Percentiles rank a stretch among this genome's conserved stretches.
Evolutionary conservation across 2,329 filamentous ascomycete genomes (phyloP).

Genomic region (Stachybotrys chlorohalonatus): DNA sequence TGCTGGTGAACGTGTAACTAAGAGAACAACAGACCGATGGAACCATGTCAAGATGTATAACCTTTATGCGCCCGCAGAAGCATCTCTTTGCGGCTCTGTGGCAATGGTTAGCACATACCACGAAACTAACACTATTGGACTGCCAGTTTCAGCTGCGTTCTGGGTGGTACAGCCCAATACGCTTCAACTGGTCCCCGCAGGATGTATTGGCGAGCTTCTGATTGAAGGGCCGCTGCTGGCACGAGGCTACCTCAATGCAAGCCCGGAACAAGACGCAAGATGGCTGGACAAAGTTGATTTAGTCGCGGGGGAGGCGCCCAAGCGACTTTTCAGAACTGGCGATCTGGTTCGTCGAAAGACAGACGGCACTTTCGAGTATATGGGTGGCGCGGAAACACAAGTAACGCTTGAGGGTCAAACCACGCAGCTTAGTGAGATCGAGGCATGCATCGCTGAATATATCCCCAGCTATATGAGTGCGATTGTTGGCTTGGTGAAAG

Average conservation of each 20-base stretch:
- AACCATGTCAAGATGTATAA: background rate
- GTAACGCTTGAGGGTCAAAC: slow-evolving; percentile 47
- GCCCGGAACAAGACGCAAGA: slow-evolving; percentile 6
- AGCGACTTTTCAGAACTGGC: slow-evolving; percentile 10
- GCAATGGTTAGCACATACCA: background rate
- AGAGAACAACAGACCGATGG: background rate
- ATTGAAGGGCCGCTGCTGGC: slow-evolving; percentile 16
- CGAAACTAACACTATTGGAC: background rate
- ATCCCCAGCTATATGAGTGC: background rate
- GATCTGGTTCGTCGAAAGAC: slow-evolving; percentile 15
- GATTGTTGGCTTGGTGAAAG: background rate
- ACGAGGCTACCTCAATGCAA: slow-evolving; percentile 11
- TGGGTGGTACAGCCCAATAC: slow-evolving; percentile 13
- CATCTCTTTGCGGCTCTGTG: background rate
- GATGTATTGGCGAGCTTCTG: slow-evolving; percentile 14
- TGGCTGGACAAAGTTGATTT: background rate
- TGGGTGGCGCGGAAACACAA: slow-evolving; percentile 44
- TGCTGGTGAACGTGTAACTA: slow-evolving; percentile 4
- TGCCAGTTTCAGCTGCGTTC: background rate
- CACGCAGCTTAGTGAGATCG: slow-evolving; percentile 29
- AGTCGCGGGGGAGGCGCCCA: background rate
- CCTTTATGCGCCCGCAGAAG: background rate
- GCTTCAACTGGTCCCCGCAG: slow-evolving; percentile 9
- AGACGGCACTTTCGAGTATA: slow-evolving; percentile 26
- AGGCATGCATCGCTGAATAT: slow-evolving; percentile 1